Percentiles rank a stretch among this genome's conserved stretches.
These are phyloP conservation scores for Monosporascus sp. DNA, from an alignment of 2,329 filamentous ascomycete genomes.

Conservation along the genomic window DNA sequence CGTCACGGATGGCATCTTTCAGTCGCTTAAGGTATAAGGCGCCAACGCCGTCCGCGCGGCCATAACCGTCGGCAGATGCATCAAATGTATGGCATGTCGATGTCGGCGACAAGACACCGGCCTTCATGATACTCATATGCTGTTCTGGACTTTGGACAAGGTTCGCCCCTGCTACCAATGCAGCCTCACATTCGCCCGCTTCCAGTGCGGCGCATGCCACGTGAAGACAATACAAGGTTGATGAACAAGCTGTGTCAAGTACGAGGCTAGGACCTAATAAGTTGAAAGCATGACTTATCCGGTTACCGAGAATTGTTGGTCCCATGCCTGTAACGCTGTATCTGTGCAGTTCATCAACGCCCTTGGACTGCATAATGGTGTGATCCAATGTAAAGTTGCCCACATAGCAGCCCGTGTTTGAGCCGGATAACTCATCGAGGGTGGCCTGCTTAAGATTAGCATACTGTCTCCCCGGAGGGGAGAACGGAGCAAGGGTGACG, in stretches of 20 bases:
- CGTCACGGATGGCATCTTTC: slow-evolving; percentile 11
- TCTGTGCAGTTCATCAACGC: no score
- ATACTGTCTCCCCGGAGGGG: no score
- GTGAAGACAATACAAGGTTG: slow-evolving; percentile 23
- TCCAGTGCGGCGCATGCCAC: slow-evolving; percentile 16
- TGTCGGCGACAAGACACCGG: slow-evolving; percentile 23
- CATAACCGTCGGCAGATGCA: slow-evolving; percentile 18
- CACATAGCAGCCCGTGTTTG: no score
- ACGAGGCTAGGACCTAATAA: no score
- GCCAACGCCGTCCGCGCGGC: slow-evolving; percentile 5
- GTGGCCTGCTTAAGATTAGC: no score
- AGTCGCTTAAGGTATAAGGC: slow-evolving; percentile 9
- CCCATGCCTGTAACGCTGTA: no score
- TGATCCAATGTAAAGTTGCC: no score
- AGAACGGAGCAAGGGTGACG: no score
- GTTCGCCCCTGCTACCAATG: slow-evolving; percentile 28
- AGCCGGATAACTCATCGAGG: no score
- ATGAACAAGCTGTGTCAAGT: slow-evolving; percentile 28
- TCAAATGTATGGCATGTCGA: slow-evolving; percentile 20
- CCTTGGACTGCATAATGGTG: no score
- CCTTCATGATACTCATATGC: slow-evolving; percentile 18
- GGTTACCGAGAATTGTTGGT: no score
- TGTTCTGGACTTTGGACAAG: slow-evolving; percentile 22
- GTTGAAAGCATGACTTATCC: no score
- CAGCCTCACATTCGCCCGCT: slow-evolving; percentile 18